Base-by-base conservation (phyloP, 2,329 filamentous ascomycete species). In the Penicillium italicum region DNA sequence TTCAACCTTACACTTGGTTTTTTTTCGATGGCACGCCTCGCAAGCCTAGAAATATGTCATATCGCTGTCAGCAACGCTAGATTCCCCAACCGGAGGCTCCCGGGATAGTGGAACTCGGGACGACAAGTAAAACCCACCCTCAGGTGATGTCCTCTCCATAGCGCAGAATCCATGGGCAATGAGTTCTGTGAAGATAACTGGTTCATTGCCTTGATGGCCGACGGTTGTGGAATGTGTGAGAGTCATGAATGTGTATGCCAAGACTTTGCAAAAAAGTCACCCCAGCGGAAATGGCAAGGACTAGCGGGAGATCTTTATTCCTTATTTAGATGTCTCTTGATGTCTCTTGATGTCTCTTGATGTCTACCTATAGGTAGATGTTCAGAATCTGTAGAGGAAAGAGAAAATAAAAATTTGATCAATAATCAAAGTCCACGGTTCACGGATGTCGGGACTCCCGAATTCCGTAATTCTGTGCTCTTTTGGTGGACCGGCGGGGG, bases 1-100 rank as follows among this genome's bases (percentile, higher is more conserved):
- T 76, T 94, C 94, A 63, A 91, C 89, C 71, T 96, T 91, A 75
- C 93, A 97, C 78, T 96, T 96, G 76, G 96, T 93, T 76, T 89
- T 79, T 75, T 84, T 86, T 77, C 91, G 94, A 68, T 90, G 84
- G 71, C 92, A 97, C 90, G 92, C 91, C 65, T 95, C 90, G 77
- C 91, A 96, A 50, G 90, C 90, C 89, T 91, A 64, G 44, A 40
- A 26, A 33, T n/a, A 34, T 38, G n/a, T 38, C 18, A 20, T 26
- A 24, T 34, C 11, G 16, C 37, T 33, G 53, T 61, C 34, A 62
- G 56, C 40, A 26, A 36, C 1, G 16, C 31, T 18, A 31, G 38
- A 14, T 34, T 22, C 37, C 40, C 31, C 24, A 30, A 22, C 33
- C 47, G 47, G 33, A 41, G 18, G 26, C 40, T 10, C 8, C 31